phyloP scores from a whole-genome alignment of 352 stramenopile genomes.

The Phytophthora boehmeriae region DNA sequence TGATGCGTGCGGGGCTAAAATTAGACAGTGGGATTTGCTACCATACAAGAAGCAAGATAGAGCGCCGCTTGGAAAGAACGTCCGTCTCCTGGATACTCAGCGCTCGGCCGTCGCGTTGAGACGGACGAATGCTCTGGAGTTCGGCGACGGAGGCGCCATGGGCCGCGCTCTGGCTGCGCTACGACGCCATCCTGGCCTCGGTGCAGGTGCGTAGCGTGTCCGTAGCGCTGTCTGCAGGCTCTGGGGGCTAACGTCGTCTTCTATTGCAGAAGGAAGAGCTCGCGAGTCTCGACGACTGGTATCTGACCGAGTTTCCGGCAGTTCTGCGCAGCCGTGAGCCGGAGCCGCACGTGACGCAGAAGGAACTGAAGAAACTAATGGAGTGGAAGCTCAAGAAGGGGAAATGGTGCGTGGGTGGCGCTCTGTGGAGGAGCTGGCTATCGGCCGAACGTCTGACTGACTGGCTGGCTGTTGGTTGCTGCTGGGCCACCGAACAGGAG shows the following conservation, averaged over 20 bases:
- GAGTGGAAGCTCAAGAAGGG: slow-evolving; percentile 88
- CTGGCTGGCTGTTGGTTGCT: not conserved
- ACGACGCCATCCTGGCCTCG: slow-evolving; percentile 44
- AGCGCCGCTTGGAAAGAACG: slow-evolving; percentile 1
- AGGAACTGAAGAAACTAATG: slow-evolving; percentile 70
- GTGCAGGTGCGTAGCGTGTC: slow-evolving; percentile 33
- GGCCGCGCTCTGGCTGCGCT: slow-evolving; percentile 41
- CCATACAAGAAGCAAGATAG: not conserved
- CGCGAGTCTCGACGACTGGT: slow-evolving; percentile 64
- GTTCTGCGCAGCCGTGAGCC: slow-evolving; percentile 56
- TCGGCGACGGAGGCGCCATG: slow-evolving; percentile 35
- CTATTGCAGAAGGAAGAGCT: slow-evolving; percentile 70
- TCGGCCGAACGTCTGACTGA: slow-evolving; percentile 15
- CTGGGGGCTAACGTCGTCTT: too few species aligned
- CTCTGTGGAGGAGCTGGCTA: not conserved
- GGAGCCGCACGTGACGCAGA: slow-evolving; percentile 51
- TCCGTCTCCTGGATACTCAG: slow-evolving; percentile 8
- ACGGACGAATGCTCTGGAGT: slow-evolving; percentile 33
- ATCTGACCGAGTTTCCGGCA: slow-evolving; percentile 44
- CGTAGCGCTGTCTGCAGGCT: too few species aligned
- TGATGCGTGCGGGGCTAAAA: slow-evolving; percentile 23
- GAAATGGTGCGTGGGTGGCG: slow-evolving; percentile 62
- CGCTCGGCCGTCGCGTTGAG: slow-evolving; percentile 10
- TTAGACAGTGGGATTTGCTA: slow-evolving; percentile 19
- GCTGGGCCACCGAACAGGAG: slow-evolving; percentile 39